A percentile compares a stretch with the other conserved stretches of the same genome.
These are phyloP conservation scores for Fusarium palustre DNA, from an alignment of 2,329 filamentous ascomycete genomes.

Conservation along the genomic window DNA sequence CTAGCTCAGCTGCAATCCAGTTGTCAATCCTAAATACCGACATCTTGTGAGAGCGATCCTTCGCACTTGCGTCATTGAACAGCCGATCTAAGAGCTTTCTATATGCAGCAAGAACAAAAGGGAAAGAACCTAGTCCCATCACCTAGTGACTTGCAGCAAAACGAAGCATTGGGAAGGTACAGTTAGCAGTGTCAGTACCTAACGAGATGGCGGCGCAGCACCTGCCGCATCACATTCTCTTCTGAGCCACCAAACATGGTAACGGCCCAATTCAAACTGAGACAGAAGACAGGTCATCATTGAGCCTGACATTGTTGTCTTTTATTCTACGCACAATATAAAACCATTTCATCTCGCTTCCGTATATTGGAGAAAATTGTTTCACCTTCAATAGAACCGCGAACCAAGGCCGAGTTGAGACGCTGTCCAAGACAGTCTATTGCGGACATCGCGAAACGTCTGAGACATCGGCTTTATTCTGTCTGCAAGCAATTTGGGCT, in stretches of 20 bases:
- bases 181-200: slow-evolving; percentile 20
- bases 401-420: slow-evolving; percentile 8
- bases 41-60: slow-evolving; percentile 21
- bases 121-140: neutral
- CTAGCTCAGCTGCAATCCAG: slow-evolving; percentile 13
- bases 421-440: slow-evolving; percentile 3
- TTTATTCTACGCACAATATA: neutral
- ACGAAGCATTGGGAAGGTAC: neutral
- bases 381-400: slow-evolving; percentile 5
- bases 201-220: slow-evolving; percentile 26
- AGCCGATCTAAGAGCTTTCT: neutral
- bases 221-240: slow-evolving; percentile 8
- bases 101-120: slow-evolving; percentile 9
- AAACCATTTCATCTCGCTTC: neutral
- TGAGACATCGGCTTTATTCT: slow-evolving; percentile 1
- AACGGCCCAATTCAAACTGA: slow-evolving; percentile 14
- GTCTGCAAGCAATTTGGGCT: slow-evolving; percentile 16
- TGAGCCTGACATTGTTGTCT: slow-evolving; percentile 1
- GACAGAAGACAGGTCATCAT: slow-evolving; percentile 7
- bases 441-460: slow-evolving; percentile 21
- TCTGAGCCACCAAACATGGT: slow-evolving; percentile 5
- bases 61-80: slow-evolving; percentile 27
- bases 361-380: slow-evolving; percentile 1
- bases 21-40: slow-evolving; percentile 24
- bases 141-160: slow-evolving; percentile 2